Conservation (phyloP, 2,329 filamentous ascomycete species). For the Ascosphaera apis region DNA sequence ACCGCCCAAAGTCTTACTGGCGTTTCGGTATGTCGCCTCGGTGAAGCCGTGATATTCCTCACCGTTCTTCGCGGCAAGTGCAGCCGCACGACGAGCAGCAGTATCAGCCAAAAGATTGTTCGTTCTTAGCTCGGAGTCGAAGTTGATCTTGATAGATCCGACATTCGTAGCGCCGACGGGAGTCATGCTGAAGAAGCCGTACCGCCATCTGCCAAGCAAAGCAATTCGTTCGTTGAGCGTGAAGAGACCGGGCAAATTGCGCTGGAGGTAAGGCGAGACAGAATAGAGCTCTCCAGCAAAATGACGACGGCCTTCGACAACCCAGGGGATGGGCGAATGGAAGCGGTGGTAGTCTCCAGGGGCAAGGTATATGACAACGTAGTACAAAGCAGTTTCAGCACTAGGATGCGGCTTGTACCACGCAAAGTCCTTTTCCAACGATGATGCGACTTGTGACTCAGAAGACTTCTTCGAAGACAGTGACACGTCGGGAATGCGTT, state of each 20-base stretch:
- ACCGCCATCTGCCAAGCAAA: slow-evolving; percentile 78
- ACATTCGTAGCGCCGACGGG: slow-evolving; percentile 96
- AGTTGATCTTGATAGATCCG: slow-evolving; percentile 89
- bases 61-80: slow-evolving; percentile 49
- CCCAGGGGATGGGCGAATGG: slow-evolving; percentile 87
- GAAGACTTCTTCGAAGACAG: slow-evolving; percentile 43
- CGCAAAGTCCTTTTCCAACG: slow-evolving; percentile 46
- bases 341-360: slow-evolving; percentile 97
- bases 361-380: slow-evolving; percentile 84
- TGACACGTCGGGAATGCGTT: slow-evolving; percentile 45
- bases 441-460: slow-evolving; percentile 61
- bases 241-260: slow-evolving; percentile 79
- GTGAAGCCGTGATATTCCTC: slow-evolving; percentile 77
- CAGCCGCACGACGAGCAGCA: slow-evolving; percentile 64
- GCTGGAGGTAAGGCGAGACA: slow-evolving; percentile 84
- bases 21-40: slow-evolving; percentile 67
- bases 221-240: slow-evolving; percentile 93
- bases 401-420: slow-evolving; percentile 47
- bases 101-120: slow-evolving; percentile 88
- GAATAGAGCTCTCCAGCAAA: slow-evolving; percentile 92
- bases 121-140: slow-evolving; percentile 78
- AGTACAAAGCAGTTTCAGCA: slow-evolving; percentile 53
- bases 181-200: slow-evolving; percentile 91
- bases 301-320: slow-evolving; percentile 82
- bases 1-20: slow-evolving; percentile 56